Base-by-base conservation (phyloP, 306 rosid genomes). In the Fragaria nilgerrensis region DNA sequence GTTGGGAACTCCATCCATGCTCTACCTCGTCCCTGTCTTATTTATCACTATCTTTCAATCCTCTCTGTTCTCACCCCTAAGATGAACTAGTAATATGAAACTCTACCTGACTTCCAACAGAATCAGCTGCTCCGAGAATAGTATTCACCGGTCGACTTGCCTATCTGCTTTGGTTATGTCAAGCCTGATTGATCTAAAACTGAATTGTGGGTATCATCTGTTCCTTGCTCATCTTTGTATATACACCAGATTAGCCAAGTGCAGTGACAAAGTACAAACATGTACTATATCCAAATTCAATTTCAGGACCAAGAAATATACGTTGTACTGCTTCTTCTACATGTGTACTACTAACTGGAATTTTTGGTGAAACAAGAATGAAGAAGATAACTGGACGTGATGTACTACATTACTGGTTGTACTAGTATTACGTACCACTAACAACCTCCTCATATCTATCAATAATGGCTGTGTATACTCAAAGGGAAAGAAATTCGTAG, bases 1-100 rank as follows among this genome's bases (percentile, higher is more conserved):
- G 92, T 84, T 73, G 90, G 86, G 68, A 68, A 81, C 82, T 86
- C 89, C 94, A 92, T 88, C 89, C 97, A 90, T 94, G 98, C 94
- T 86, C 96, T 83, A 85, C 62, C 88, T 82, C 68, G 87, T 92
- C 93, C 94, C 97, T 66, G 84, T 47, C 90, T 81, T 44, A 5
- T 77, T 58, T 6, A 64, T 17, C 34, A 32, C 70, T 66, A 78
- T 64, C 71, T 10, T 27, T 37, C 56, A 66, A 2, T 39, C 9
- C 45, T 63, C 67, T 76, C 17, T 12, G 45, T 53, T 22, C 29
- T 22, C 72, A 17, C 12, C 20, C 32, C 32, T 43, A n/a, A 5
- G 10, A 5, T 65, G 20, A 37, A 41, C 8, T 23, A 43, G 1
- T 48, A 6, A 62, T 15, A 10, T 61, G 29, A 41, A 41, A n/a